Conservation (phyloP, 2,329 filamentous ascomycete genomes). For the Fusarium sp. region DNA sequence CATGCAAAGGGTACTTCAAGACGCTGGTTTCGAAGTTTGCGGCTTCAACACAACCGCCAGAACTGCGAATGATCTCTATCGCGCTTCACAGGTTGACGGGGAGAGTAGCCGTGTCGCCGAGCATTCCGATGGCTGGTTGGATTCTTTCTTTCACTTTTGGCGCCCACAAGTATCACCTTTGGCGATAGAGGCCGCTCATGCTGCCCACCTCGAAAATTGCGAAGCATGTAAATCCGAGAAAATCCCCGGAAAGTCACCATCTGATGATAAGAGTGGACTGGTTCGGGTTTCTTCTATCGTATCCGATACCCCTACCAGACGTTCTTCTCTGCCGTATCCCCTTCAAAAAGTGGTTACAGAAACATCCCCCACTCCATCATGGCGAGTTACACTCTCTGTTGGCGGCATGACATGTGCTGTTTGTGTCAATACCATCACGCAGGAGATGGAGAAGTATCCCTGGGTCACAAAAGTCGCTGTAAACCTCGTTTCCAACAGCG, state of each 20-base stretch:
- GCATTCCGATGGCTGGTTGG: conserved; percentile 35
- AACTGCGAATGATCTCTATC: conserved; percentile 44
- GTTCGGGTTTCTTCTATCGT: conserved; percentile 7
- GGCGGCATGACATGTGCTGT: conserved; percentile 79
- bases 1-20: conserved; percentile 61
- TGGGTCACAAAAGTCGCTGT: conserved; percentile 69
- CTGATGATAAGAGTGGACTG: conserved; percentile 18
- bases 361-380: conserved; percentile 42
- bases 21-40: conserved; percentile 68
- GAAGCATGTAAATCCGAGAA: conserved; percentile 46
- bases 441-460: conserved; percentile 63
- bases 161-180: conserved; percentile 38
- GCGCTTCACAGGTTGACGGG: conserved; percentile 35
- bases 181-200: conserved; percentile 37
- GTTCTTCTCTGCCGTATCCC: conserved; percentile 12
- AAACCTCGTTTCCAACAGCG: conserved; percentile 75
- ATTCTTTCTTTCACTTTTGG: conserved; percentile 49
- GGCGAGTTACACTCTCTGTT: conserved; percentile 66
- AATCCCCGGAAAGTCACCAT: neutral
- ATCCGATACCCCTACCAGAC: conserved; percentile 14
- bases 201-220: conserved; percentile 52
- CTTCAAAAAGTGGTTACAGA: conserved; percentile 39
- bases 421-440: conserved; percentile 71
- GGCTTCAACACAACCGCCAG: conserved; percentile 54
- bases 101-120: conserved; percentile 37